phyloP scores from a whole-genome alignment of 345 rosid species.

The Mangifera indica region DNA sequence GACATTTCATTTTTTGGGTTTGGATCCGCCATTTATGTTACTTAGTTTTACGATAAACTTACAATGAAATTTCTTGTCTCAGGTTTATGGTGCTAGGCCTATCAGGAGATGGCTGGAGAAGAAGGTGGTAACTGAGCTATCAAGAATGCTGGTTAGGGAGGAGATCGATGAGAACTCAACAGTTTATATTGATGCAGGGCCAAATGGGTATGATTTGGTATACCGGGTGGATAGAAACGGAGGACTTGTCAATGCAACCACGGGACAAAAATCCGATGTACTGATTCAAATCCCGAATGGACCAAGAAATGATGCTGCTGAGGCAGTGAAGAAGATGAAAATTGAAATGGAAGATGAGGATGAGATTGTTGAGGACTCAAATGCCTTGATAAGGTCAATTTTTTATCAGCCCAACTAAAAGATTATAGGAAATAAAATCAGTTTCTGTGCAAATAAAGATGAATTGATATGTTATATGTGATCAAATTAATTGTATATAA shows the following conservation, averaged over 20 bases:
- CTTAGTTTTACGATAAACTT: background rate
- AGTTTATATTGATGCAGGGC: slow-evolving; percentile 65
- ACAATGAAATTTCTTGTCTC: background rate
- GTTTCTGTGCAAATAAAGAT: too few relatives aligned
- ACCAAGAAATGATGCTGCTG: slow-evolving; percentile 51
- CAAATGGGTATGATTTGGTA: slow-evolving; percentile 35
- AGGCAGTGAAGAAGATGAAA: slow-evolving; percentile 91
- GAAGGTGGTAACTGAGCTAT: slow-evolving; percentile 85
- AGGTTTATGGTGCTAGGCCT: slow-evolving; percentile 93
- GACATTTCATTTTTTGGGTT: background rate
- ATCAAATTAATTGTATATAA: too few relatives aligned
- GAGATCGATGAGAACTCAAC: slow-evolving; percentile 89
- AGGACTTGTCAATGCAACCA: slow-evolving; percentile 69
- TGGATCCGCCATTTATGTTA: accelerated
- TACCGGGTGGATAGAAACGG: slow-evolving; percentile 75
- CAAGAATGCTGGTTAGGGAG: slow-evolving; percentile 75
- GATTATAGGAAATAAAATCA: too few relatives aligned
- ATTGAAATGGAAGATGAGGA: slow-evolving; percentile 68
- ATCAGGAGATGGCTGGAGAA: slow-evolving; percentile 95
- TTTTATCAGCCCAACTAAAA: too few relatives aligned
- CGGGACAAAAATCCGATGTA: slow-evolving; percentile 69
- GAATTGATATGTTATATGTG: too few relatives aligned
- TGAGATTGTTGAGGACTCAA: slow-evolving; percentile 45
- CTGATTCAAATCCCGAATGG: slow-evolving; percentile 57
- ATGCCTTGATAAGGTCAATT: too few relatives aligned